These are phyloP conservation scores for Triticum dicoccoides DNA, from an alignment of 176 grass and related monocot genomes.

Conservation along the genomic window DNA sequence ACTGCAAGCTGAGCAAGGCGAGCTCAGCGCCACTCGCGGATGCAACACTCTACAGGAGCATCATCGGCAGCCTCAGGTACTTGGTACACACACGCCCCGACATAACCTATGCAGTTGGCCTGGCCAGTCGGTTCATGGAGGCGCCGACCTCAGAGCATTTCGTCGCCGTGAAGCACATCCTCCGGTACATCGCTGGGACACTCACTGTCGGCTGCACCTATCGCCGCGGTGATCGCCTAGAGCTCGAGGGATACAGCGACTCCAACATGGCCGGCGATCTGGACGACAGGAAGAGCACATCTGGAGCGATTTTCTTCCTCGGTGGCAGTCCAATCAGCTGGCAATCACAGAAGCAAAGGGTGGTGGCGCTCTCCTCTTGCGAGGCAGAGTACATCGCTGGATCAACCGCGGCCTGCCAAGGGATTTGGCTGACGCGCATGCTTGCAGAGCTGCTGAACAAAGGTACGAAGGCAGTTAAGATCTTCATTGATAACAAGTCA, in stretches of 20 bases:
- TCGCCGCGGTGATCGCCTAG: too few relatives aligned
- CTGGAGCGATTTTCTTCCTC: too few relatives aligned
- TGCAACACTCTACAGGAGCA: not conserved
- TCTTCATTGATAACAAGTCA: too few relatives aligned
- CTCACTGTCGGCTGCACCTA: not conserved
- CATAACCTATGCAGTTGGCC: not conserved
- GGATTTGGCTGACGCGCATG: too few relatives aligned
- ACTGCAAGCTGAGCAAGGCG: not conserved
- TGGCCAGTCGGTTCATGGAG: not conserved
- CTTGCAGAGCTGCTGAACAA: too few relatives aligned
- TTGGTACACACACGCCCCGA: not conserved
- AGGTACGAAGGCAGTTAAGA: too few relatives aligned
- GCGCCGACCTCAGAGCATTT: not conserved
- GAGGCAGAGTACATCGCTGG: too few relatives aligned
- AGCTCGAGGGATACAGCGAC: not conserved
- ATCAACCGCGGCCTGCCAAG: too few relatives aligned
- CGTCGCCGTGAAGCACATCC: not conserved
- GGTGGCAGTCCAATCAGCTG: too few relatives aligned
- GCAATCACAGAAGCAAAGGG: too few relatives aligned
- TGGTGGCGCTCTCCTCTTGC: too few relatives aligned
- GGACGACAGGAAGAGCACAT: not conserved
- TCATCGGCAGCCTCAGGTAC: not conserved
- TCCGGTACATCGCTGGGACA: not conserved
- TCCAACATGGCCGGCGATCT: not conserved
- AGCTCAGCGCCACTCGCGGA: not conserved